Conservation (phyloP, 208 protist species). For the Herpetomonas tarakana region DNA sequence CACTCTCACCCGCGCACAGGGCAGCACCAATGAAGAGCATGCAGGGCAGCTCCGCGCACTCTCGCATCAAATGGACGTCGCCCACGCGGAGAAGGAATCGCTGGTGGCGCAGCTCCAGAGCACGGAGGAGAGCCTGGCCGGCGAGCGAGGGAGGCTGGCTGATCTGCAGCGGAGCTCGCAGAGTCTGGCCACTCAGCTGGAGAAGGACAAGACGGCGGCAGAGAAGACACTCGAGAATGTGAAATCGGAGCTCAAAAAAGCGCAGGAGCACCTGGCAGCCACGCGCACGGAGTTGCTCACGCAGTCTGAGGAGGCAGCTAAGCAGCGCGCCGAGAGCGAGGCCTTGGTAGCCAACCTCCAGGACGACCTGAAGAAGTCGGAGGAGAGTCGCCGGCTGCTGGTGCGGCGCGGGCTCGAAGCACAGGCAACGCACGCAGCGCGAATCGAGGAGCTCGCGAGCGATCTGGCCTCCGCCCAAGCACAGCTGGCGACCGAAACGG, state of each 20-base stretch:
- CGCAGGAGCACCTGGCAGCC: no score
- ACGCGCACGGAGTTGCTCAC: no score
- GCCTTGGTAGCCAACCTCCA: background rate
- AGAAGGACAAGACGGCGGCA: no score
- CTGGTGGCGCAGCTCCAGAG: background rate
- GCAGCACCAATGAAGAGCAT: background rate
- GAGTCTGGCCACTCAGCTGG: no score
- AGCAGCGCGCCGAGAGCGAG: background rate
- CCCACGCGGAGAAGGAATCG: background rate
- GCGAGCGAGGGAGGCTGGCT: no score
- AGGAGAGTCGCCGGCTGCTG: background rate
- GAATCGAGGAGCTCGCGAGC: conserved; percentile 1
- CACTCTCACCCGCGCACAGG: background rate
- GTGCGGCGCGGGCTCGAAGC: background rate
- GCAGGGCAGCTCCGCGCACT: conserved; percentile 5
- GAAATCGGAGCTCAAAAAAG: no score
- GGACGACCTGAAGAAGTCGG: background rate
- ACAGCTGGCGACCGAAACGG: background rate
- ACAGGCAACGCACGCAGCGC: background rate
- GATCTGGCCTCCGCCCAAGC: background rate
- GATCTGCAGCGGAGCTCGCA: no score
- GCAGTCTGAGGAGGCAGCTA: background rate
- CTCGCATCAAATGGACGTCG: background rate
- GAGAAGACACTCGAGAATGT: no score
- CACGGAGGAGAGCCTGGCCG: no score